phyloP scores from a whole-genome alignment of 352 stramenopile genomes.

The Blastocystis sp. region DNA sequence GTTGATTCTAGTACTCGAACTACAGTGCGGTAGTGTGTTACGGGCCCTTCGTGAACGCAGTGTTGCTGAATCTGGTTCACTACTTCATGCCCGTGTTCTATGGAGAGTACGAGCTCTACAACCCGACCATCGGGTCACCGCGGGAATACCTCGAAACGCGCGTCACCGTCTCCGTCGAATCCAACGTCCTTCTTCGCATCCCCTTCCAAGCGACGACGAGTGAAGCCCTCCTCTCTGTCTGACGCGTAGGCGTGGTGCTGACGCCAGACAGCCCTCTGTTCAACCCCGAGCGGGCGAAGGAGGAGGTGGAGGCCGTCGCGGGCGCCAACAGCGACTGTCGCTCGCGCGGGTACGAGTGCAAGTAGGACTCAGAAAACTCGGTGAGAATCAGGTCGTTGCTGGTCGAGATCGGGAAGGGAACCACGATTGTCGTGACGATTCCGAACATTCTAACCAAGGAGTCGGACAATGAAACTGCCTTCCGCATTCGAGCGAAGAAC shows the following conservation, averaged over 20 bases:
- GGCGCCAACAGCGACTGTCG: constrained; percentile 3
- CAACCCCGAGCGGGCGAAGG: constrained; percentile 14
- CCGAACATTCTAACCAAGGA: constrained; percentile 59
- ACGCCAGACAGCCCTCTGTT: constrained; percentile 62
- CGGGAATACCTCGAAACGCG: constrained; percentile 50
- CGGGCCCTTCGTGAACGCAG: constrained; percentile 37
- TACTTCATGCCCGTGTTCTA: constrained; percentile 68
- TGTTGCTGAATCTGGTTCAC: constrained; percentile 59
- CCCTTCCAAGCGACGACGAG: constrained; percentile 61
- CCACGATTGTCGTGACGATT: constrained; percentile 21
- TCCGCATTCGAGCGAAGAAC: constrained; percentile 39
- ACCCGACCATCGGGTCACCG: constrained; percentile 19
- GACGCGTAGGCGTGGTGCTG: constrained; percentile 29
- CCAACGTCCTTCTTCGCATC: constrained; percentile 39
- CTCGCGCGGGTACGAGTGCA: constrained; percentile 19
- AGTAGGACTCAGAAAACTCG: not conserved
- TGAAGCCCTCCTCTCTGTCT: not conserved
- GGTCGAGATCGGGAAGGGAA: constrained; percentile 34
- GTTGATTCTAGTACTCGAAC: constrained; percentile 36
- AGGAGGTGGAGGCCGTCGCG: not conserved
- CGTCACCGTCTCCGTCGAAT: constrained; percentile 20
- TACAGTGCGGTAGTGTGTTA: constrained; percentile 50
- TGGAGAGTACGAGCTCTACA: constrained; percentile 27
- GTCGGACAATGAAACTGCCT: constrained; percentile 44
- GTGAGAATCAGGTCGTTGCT: constrained; percentile 7